These are phyloP conservation scores for Rutidosis leptorrhynchoides DNA, from an alignment of 129 eudicot genomes.

Conservation along the genomic window DNA sequence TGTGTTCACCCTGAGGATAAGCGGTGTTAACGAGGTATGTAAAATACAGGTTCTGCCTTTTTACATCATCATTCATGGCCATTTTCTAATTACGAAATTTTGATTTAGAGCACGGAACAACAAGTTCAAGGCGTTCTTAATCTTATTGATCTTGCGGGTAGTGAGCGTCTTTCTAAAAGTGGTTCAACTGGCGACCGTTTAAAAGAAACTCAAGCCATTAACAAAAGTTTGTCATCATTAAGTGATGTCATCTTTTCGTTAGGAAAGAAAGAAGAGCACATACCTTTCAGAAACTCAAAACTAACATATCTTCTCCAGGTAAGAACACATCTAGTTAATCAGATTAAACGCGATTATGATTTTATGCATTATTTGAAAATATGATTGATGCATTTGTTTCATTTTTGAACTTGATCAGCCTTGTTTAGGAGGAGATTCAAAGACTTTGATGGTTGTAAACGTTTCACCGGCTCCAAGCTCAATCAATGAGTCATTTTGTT, in stretches of 20 bases:
- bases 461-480: constrained; percentile 83
- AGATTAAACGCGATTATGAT: not conserved
- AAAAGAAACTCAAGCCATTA: constrained; percentile 96
- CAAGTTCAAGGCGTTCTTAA: constrained; percentile 94
- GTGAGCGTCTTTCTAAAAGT: constrained; percentile 98
- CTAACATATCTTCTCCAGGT: constrained; percentile 99
- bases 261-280: constrained; percentile 86
- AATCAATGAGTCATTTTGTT: constrained; percentile 75
- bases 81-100: not conserved
- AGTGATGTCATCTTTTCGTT: constrained; percentile 92
- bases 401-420: constrained; percentile 48
- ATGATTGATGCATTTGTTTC: constrained; percentile 1
- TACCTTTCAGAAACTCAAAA: constrained; percentile 91
- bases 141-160: constrained; percentile 96
- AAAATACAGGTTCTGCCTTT: not conserved
- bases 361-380: not conserved
- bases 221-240: constrained; percentile 84
- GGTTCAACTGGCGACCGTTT: constrained; percentile 98
- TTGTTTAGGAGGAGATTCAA: constrained; percentile 96
- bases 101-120: constrained; percentile 83
- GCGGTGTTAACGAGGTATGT: constrained; percentile 73
- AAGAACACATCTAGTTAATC: constrained; percentile 14
- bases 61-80: not conserved
- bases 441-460: constrained; percentile 90
- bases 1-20: constrained; percentile 87